Evolutionary conservation across 108 stramenopile genomes (phyloP), one percentile per base, ranked within the genome.

Genomic region (Pseudonitzschia pungens): DNA sequence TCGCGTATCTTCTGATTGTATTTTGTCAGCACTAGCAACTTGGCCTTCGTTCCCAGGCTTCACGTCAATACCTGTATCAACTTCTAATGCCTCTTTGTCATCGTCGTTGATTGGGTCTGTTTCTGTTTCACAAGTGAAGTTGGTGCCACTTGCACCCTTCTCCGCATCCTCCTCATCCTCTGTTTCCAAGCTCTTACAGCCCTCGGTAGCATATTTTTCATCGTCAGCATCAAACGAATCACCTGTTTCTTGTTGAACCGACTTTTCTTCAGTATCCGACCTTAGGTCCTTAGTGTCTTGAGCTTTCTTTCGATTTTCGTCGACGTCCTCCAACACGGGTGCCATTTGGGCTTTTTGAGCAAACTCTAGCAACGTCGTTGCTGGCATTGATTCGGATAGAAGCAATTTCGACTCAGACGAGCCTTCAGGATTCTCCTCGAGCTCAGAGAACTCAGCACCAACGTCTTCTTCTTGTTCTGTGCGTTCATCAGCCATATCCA

Each of bases 381-480:
- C 67, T 20, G 33, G 53, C 14, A 54, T 18, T 11, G 78, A 68
- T 31, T 64, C 28, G 27, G 42, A 40, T 20, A 62, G 9, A 12
- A 22, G 68, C 12, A 41, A 15, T n/a, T 20, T 22, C 45, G 20
- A 22, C 12, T 68, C 66, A 51, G 54, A 32, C 0, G 70, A 62
- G 52, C 74, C 74, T 70, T 62, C 60, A 4, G 32, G 60, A 33
- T 62, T 62, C 40, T 62, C 60, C 29, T 80, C 79, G n/a, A 80
- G 69, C 40, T 80, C 79, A 14, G 79, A 80, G 4, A 63, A 75
- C 44, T 80, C 79, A 1, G 73, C 70, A 8, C 69, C 74, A 59
- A 60, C 45, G 67, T 80, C 79, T 60, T 80, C 79, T 55, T 79
- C 73, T 52, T 71, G 77, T 44, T 79, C 78, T n/a, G 78, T 79